A percentile compares a stretch with the other conserved stretches of the same genome.
Evolutionary conservation across 1,284 basidiomycete species (phyloP).

Genomic region (Irpex lacteus): DNA sequence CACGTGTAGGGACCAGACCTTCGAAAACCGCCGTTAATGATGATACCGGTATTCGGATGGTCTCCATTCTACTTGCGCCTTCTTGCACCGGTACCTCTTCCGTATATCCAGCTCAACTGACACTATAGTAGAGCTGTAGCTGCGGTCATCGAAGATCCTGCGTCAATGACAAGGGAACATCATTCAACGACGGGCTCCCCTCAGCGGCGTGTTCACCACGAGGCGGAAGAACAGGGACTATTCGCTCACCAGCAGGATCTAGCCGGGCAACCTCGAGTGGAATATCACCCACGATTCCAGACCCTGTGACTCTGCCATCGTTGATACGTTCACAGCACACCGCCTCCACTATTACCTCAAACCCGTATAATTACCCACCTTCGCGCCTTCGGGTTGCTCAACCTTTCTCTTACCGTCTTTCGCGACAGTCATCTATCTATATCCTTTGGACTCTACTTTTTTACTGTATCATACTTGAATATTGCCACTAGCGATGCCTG

Average conservation of each 20-base stretch:
- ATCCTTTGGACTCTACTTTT: not conserved
- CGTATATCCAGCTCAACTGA: not conserved
- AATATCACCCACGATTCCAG: not conserved
- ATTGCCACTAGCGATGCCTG: constrained; percentile 18
- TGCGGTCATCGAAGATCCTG: constrained; percentile 1
- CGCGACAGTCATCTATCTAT: not conserved
- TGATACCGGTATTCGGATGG: not conserved
- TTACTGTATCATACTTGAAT: constrained; percentile 4
- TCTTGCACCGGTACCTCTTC: not conserved
- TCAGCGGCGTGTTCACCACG: constrained; percentile 10
- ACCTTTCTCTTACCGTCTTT: not conserved
- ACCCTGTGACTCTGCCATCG: not conserved
- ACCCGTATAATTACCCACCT: constrained; percentile 7
- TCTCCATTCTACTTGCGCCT: not conserved
- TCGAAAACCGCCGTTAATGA: not conserved
- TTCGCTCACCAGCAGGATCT: constrained; percentile 3
- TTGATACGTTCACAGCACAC: not conserved
- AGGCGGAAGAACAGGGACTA: constrained; percentile 9
- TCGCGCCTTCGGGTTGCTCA: not conserved
- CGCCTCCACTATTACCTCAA: constrained; percentile 2
- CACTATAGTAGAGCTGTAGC: not conserved
- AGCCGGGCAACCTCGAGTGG: not conserved
- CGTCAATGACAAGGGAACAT: not conserved
- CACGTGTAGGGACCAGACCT: not conserved
- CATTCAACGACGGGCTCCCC: not conserved